phyloP scores from a whole-genome alignment of 495 filamentous ascomycete genomes.

The Letharia lupina region DNA sequence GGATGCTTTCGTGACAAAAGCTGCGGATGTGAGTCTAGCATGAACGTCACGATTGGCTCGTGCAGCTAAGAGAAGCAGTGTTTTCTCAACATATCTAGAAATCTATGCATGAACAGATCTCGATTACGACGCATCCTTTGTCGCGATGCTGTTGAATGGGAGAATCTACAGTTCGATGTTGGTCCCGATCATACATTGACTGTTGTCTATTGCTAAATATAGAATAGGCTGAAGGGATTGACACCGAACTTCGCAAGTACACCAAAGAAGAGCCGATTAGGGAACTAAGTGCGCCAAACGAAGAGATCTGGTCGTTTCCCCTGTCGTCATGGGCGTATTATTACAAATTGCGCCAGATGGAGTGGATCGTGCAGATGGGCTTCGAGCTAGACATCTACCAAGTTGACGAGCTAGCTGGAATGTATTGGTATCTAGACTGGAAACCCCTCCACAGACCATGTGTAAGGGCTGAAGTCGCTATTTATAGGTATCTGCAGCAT shows the following conservation, averaged over 20 bases:
- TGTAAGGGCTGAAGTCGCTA: not conserved
- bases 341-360: conserved; percentile 79
- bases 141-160: conserved; percentile 75
- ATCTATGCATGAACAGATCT: conserved; percentile 82
- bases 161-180: conserved; percentile 72
- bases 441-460: not conserved
- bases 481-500: conserved; percentile 41
- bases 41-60: not conserved
- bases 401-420: conserved; percentile 72
- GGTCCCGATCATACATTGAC: conserved; percentile 9
- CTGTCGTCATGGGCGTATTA: conserved; percentile 83
- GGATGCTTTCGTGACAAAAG: conserved; percentile 69
- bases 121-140: conserved; percentile 75
- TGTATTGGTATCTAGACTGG: conserved; percentile 67
- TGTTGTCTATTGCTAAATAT: conserved; percentile 3
- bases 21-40: conserved; percentile 43
- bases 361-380: conserved; percentile 84
- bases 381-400: conserved; percentile 91
- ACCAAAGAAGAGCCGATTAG: conserved; percentile 52
- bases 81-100: conserved; percentile 73
- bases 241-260: conserved; percentile 57
- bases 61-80: conserved; percentile 37
- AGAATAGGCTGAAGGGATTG: conserved; percentile 59
- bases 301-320: conserved; percentile 53
- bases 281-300: conserved; percentile 35